phyloP scores from a whole-genome alignment of 1,139 yeast genomes.

The Geotrichum klebahnii region DNA sequence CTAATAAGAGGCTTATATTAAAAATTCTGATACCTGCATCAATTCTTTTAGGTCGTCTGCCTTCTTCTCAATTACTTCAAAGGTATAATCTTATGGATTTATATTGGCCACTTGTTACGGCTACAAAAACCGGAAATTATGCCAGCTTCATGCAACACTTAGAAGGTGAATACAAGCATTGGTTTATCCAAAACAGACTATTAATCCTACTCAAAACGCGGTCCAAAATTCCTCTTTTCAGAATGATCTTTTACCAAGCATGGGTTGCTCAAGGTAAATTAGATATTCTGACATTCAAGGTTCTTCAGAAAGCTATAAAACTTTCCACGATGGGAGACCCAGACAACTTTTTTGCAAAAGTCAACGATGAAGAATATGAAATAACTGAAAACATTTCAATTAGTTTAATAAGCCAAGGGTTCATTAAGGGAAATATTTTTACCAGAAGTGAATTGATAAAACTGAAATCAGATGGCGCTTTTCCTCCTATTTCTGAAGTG shows the following conservation, averaged over 20 bases:
- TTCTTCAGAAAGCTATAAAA: conserved; percentile 19
- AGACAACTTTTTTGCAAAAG: conserved; percentile 13
- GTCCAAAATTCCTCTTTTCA: conserved; percentile 26
- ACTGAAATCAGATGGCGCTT: conserved; percentile 29
- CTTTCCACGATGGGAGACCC: conserved; percentile 11
- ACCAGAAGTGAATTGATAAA: conserved; percentile 31
- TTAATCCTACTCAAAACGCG: conserved; percentile 29
- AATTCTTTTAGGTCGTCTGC: conserved; percentile 39
- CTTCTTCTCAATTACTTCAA: conserved; percentile 31
- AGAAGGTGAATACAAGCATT: conserved; percentile 25
- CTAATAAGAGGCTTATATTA: conserved; percentile 44
- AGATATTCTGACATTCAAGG: conserved; percentile 7
- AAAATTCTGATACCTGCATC: conserved; percentile 54
- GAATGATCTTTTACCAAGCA: conserved; percentile 31
- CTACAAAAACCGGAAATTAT: conserved; percentile 33
- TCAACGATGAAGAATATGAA: conserved; percentile 25
- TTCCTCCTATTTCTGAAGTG: conserved; percentile 30
- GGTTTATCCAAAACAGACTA: conserved; percentile 33
- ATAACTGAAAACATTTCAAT: conserved; percentile 39
- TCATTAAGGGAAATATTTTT: conserved; percentile 39
- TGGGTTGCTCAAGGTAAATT: conserved; percentile 12
- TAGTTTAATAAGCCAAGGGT: conserved; percentile 38
- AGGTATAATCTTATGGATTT: conserved; percentile 27
- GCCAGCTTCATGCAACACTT: conserved; percentile 30
- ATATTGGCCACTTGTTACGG: conserved; percentile 34